Evolutionary conservation across 2,329 filamentous ascomycete species (phyloP), one percentile per base, ranked within the genome.

Genomic region (Fusarium lyarnte): DNA sequence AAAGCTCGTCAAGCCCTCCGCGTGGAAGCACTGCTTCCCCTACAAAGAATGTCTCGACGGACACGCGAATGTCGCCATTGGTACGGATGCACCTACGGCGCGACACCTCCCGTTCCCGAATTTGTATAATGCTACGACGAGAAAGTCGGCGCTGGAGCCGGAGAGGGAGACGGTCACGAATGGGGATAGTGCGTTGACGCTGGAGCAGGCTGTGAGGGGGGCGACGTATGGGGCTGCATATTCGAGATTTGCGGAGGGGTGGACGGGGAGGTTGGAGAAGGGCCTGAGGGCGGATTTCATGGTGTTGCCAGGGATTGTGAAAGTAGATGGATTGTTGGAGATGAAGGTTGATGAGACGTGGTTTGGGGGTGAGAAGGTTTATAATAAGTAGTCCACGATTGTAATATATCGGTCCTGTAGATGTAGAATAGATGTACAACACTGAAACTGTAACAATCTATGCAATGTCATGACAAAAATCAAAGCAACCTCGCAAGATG

Each of bases 211-310:
- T 1, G 79, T 91, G 5, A 83, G 81, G 4, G 89, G 85, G 13
- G 88, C 85, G 0, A 89, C 88, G 0, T 79, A 81, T 42, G 89
- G 89, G 0, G 85, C 86, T 8, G 89, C 89, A 2, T 88, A 87
- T 74, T 88, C 86, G 19, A 87, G 84, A n/a, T 90, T 89, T 72
- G 85, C 86, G 2, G 89, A 91, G 36, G 76, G 79, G 5, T 83
- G 85, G 77, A 82, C 87, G 1, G 90, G 90, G 0, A 86, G 82
- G 55, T 74, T 92, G 61, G 82, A 84, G 72, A 79, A 78, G 2
- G 89, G 89, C 0, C 81, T 86, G 76, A 81, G 84, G 70, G 90
- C 90, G 0, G 89, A 92, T 72, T 89, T 91, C 59, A 86, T 87
- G 8, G 77, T 83, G 3, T 4, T 74, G 10, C 42, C 58, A 1